Evolutionary conservation across 257 asterid species (phyloP).

Genomic region (Petrea volubilis): DNA sequence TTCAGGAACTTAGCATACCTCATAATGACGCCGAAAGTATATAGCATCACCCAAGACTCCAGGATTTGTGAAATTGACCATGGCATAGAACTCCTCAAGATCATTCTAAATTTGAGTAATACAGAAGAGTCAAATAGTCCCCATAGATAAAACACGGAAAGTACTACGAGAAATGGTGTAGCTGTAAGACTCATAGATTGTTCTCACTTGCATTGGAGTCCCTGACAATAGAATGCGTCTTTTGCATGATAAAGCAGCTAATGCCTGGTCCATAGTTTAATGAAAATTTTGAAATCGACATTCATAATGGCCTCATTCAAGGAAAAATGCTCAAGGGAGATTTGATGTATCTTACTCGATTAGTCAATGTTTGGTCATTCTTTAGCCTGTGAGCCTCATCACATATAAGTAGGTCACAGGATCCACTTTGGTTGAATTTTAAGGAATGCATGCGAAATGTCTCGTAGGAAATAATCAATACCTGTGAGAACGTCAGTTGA

Average conservation of each 20-base stretch:
- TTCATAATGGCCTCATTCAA: slow-evolving; percentile 14
- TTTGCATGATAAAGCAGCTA: slow-evolving; percentile 87
- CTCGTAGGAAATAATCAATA: slow-evolving; percentile 91
- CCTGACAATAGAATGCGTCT: slow-evolving; percentile 91
- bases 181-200: slow-evolving; percentile 17
- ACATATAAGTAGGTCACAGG: slow-evolving; percentile 96
- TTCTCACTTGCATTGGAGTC: slow-evolving; percentile 97
- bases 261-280: slow-evolving; percentile 60
- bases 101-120: slow-evolving; percentile 64
- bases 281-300: slow-evolving; percentile 29
- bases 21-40: slow-evolving; percentile 87
- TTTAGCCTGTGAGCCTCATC: slow-evolving; percentile 98
- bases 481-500: slow-evolving; percentile 45
- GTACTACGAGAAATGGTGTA: slow-evolving; percentile 5
- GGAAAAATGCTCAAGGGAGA: slow-evolving; percentile 19
- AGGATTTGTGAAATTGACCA: slow-evolving; percentile 96
- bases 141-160: slow-evolving; percentile 12
- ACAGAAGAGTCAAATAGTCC: slow-evolving; percentile 15
- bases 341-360: slow-evolving; percentile 66
- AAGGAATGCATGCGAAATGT: slow-evolving; percentile 93
- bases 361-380: slow-evolving; percentile 94
- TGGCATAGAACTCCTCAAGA: slow-evolving; percentile 96
- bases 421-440: slow-evolving; percentile 70
- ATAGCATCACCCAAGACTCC: slow-evolving; percentile 92
- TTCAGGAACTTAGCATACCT: slow-evolving; percentile 52